A percentile compares a stretch with the other conserved stretches of the same genome.
phyloP scores from a whole-genome alignment of 2,329 filamentous ascomycete genomes.

The Venturiaceae sp. region DNA sequence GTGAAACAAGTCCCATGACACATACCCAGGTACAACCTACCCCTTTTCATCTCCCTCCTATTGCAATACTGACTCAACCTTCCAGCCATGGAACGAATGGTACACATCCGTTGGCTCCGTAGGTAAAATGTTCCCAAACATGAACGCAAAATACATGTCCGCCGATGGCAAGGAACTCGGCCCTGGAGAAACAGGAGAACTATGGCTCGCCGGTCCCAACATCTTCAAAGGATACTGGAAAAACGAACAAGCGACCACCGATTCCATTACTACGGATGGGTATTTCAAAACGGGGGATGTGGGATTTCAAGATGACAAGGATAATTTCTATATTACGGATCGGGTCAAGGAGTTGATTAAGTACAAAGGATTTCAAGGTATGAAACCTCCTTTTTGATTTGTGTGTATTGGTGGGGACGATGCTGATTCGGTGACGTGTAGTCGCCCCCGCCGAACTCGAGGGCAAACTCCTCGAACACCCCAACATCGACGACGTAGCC shows the following conservation, averaged over 20 bases:
- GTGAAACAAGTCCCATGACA: slow-evolving; percentile 73
- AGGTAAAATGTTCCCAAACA: slow-evolving; percentile 67
- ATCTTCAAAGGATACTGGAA: slow-evolving; percentile 59
- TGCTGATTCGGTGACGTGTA: slow-evolving; percentile 24
- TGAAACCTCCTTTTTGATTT: slow-evolving; percentile 18
- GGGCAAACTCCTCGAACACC: slow-evolving; percentile 39
- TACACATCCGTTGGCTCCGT: slow-evolving; percentile 65
- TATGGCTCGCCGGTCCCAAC: slow-evolving; percentile 69
- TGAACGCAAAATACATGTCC: slow-evolving; percentile 69
- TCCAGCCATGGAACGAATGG: slow-evolving; percentile 51
- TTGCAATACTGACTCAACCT: slow-evolving; percentile 9
- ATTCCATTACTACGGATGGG: slow-evolving; percentile 64
- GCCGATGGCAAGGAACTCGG: slow-evolving; percentile 47
- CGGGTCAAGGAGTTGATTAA: slow-evolving; percentile 64
- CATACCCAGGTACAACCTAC: slow-evolving; percentile 42
- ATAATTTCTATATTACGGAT: slow-evolving; percentile 86
- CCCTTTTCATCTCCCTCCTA: slow-evolving; percentile 11
- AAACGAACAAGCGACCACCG: slow-evolving; percentile 58
- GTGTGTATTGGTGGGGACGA: slow-evolving; percentile 28
- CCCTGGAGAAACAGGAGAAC: slow-evolving; percentile 47
- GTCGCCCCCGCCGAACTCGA: slow-evolving; percentile 55
- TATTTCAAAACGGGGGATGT: slow-evolving; percentile 55
- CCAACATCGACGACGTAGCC: slow-evolving; percentile 47
- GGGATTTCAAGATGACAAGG: slow-evolving; percentile 57
- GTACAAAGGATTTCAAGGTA: slow-evolving; percentile 59